Evolutionary conservation across 2,329 filamentous ascomycete genomes (phyloP).

Genomic region (Incumbomyces delicatus): DNA sequence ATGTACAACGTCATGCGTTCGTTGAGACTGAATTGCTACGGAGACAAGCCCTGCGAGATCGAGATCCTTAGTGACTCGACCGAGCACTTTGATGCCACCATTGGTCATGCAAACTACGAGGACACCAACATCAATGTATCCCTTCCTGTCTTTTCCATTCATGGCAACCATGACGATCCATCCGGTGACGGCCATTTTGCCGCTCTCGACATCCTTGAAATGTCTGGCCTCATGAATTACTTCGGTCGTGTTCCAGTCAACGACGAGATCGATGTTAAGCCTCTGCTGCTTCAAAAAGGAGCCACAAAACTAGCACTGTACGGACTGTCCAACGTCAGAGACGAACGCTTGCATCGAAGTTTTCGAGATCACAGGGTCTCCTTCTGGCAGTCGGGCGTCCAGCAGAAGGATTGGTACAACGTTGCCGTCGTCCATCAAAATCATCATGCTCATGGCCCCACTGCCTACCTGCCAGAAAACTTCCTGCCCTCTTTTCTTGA

Average conservation of each 20-base stretch:
- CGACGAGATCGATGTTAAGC: conserved; percentile 87
- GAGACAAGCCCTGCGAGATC: conserved; percentile 89
- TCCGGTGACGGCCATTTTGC: conserved; percentile 92
- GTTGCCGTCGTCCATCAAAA: conserved; percentile 93
- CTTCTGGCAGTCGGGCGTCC: conserved; percentile 74
- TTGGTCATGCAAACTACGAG: conserved; percentile 95
- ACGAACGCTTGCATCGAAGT: conserved; percentile 87
- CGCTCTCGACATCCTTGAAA: conserved; percentile 80
- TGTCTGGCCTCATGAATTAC: conserved; percentile 88
- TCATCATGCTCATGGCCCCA: conserved; percentile 82
- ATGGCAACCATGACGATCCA: conserved; percentile 96
- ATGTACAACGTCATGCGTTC: conserved; percentile 98
- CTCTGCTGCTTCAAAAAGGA: conserved; percentile 86
- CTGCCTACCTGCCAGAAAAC: conserved; percentile 86
- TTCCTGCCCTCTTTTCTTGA: conserved; percentile 88
- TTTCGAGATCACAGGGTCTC: conserved; percentile 90
- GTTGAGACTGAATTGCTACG: conserved; percentile 83
- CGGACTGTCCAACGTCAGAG: conserved; percentile 88
- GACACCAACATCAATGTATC: conserved; percentile 94
- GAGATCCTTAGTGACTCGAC: conserved; percentile 90
- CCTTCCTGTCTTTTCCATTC: conserved; percentile 95
- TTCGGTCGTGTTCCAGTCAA: conserved; percentile 85
- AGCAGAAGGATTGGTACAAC: conserved; percentile 90
- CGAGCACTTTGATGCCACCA: conserved; percentile 80
- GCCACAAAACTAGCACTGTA: conserved; percentile 86